Evolutionary conservation across 176 grass and related monocot species (phyloP).

Genomic region (Pharus latifolius): DNA sequence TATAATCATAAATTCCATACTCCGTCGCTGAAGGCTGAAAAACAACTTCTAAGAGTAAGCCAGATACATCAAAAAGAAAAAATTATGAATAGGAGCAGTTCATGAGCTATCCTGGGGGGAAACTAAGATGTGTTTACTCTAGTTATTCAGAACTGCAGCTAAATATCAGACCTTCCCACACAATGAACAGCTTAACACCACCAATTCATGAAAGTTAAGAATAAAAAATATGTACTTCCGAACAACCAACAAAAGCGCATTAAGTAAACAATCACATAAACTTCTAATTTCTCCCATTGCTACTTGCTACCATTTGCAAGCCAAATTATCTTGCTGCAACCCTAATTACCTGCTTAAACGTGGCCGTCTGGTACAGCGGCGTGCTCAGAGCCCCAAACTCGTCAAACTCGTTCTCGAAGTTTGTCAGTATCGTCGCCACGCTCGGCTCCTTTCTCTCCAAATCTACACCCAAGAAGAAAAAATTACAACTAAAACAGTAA

Average conservation of each 20-base stretch:
- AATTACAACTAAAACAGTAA: not conserved
- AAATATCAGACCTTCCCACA: not conserved
- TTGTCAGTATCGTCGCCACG: constrained; percentile 69
- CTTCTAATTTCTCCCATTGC: not conserved
- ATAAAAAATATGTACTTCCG: not conserved
- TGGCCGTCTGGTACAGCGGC: constrained; percentile 95
- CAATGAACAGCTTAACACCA: not conserved
- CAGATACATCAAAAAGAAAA: not conserved
- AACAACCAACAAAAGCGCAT: not conserved
- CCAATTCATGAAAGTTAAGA: not conserved
- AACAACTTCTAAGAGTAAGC: constrained; percentile 13
- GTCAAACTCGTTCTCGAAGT: constrained; percentile 84
- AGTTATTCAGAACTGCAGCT: not conserved
- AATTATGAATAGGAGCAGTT: not conserved
- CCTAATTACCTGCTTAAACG: constrained; percentile 79
- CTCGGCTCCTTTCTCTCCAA: constrained; percentile 54
- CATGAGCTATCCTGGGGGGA: not conserved
- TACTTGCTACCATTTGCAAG: not conserved
- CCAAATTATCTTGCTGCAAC: too few species aligned
- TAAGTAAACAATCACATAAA: not conserved
- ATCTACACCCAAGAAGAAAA: not conserved
- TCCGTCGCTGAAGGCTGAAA: constrained; percentile 83
- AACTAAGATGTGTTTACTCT: not conserved
- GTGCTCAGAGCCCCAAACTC: constrained; percentile 73
- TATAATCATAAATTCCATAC: constrained; percentile 88